These are phyloP conservation scores for Coemansia sp. DNA, from an alignment of 192 early-diverging fungal species.

Conservation along the genomic window DNA sequence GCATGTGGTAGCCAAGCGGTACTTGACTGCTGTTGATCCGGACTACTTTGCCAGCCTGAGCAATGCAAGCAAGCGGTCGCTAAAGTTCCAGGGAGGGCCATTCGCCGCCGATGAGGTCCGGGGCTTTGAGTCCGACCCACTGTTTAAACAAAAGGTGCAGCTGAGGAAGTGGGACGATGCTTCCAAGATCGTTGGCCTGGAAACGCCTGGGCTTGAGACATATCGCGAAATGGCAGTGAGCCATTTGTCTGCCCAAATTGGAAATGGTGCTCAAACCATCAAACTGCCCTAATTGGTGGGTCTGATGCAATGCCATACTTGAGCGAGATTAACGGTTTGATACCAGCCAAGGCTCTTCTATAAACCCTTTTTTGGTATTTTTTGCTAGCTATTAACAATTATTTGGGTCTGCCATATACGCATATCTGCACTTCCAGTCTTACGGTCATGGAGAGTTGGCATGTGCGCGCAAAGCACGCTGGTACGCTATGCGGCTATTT, in stretches of 20 bases:
- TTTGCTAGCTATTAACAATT: too few species aligned
- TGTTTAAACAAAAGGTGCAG: conserved; percentile 56
- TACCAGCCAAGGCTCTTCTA: too few species aligned
- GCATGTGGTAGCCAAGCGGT: conserved; percentile 59
- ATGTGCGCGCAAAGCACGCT: background rate
- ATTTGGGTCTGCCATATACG: too few species aligned
- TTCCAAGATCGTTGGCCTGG: conserved; percentile 43
- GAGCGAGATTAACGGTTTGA: too few species aligned
- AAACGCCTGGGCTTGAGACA: conserved; percentile 48
- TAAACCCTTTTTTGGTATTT: background rate
- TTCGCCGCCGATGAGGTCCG: conserved; percentile 42
- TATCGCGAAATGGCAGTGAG: conserved; percentile 46
- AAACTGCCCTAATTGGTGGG: background rate
- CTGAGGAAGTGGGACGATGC: conserved; percentile 58
- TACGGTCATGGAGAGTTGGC: background rate
- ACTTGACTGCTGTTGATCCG: conserved; percentile 52
- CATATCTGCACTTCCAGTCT: background rate
- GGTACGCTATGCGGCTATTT: background rate
- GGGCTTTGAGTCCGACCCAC: conserved; percentile 53
- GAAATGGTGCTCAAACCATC: background rate
- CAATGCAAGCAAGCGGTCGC: conserved; percentile 54
- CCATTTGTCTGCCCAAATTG: conserved; percentile 22
- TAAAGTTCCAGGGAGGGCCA: conserved; percentile 56
- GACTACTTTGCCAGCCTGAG: conserved; percentile 52
- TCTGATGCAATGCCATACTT: too few species aligned